Conservation (phyloP, 257 asterid genomes). For the Nyctanthes arbortristis region DNA sequence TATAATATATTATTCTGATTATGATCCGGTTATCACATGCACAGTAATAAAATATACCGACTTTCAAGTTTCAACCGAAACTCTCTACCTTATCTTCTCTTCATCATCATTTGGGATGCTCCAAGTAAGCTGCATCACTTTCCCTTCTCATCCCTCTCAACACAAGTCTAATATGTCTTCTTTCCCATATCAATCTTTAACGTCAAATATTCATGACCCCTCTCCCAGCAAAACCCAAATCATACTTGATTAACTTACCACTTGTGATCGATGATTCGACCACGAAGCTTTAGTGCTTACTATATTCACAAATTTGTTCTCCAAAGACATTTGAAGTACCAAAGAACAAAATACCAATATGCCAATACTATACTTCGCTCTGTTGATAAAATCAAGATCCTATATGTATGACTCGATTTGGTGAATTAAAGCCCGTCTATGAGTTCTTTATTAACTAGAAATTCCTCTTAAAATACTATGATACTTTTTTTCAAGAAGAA, state of each 20-base stretch:
- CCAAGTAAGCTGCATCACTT: slow-evolving; percentile 34
- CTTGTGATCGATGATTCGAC: too few relatives aligned
- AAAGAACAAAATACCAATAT: too few relatives aligned
- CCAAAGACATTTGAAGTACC: too few relatives aligned
- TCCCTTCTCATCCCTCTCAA: background rate
- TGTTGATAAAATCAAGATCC: background rate
- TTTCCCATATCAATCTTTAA: slow-evolving; percentile 25
- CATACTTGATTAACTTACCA: slow-evolving; percentile 27
- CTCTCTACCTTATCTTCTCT: slow-evolving; percentile 34
- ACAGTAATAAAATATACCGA: background rate
- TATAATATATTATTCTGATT: too few relatives aligned
- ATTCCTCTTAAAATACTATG: too few relatives aligned
- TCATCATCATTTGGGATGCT: slow-evolving; percentile 20
- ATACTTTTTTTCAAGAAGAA: background rate
- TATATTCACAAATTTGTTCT: too few relatives aligned
- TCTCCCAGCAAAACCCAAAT: background rate
- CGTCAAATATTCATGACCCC: background rate
- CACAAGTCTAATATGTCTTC: background rate
- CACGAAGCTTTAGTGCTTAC: too few relatives aligned
- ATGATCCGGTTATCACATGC: slow-evolving; percentile 18
- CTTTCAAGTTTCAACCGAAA: slow-evolving; percentile 30
- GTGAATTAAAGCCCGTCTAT: too few relatives aligned
- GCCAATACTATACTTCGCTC: too few relatives aligned
- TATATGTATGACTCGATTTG: too few relatives aligned
- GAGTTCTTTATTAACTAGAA: too few relatives aligned